Conservation (phyloP, 1,284 basidiomycete species). For the Sanghuangporus sanghuang region DNA sequence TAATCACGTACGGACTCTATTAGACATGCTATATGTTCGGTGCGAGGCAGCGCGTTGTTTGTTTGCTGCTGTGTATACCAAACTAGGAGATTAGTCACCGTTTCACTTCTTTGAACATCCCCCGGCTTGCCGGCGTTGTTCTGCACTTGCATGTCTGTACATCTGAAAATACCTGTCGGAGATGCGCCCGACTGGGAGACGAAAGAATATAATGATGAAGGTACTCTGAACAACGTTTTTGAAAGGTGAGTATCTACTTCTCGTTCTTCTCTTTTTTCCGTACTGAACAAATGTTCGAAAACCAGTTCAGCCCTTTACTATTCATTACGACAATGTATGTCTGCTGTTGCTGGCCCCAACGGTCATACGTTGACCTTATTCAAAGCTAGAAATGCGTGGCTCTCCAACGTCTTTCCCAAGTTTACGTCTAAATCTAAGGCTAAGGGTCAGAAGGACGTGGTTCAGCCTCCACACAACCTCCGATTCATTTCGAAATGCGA, state of each 20-base stretch:
- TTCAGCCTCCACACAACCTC: conserved; percentile 53
- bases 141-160: conserved; percentile 8
- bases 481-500: conserved; percentile 60
- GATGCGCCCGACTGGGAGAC: conserved; percentile 54
- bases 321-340: conserved; percentile 65
- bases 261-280: not conserved
- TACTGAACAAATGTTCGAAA: conserved; percentile 4
- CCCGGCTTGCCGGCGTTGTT: not conserved
- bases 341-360: not conserved
- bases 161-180: conserved; percentile 47
- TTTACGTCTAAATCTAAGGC: conserved; percentile 59
- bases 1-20: conserved; percentile 65
- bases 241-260: conserved; percentile 44
- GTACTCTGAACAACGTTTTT: conserved; percentile 39
- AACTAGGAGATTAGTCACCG: not conserved
- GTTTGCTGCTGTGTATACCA: not conserved
- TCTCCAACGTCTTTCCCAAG: conserved; percentile 61
- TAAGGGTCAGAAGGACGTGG: conserved; percentile 42
- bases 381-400: conserved; percentile 64
- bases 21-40: conserved; percentile 49
- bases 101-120: not conserved
- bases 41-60: not conserved
- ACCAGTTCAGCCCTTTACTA: conserved; percentile 50
- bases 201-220: conserved; percentile 30
- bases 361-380: not conserved